A percentile compares a stretch with the other conserved stretches of the same genome.
phyloP scores from a whole-genome alignment of 306 rosid genomes.

The Pterocarpus macrocarpus region DNA sequence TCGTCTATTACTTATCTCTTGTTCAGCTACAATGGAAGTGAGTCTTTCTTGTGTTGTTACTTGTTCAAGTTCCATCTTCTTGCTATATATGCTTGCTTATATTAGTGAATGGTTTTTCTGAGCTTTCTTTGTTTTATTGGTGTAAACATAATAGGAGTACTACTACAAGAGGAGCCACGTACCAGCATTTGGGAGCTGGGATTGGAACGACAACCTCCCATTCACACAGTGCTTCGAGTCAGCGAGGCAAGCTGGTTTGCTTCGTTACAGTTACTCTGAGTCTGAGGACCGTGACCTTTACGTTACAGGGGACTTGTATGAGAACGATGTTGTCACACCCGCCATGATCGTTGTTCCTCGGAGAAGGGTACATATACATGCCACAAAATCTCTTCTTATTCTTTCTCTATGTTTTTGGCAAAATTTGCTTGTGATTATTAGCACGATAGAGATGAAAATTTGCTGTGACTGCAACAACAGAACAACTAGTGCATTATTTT shows the following conservation, averaged over 20 bases:
- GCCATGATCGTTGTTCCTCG: constrained; percentile 94
- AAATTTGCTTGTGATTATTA: not conserved
- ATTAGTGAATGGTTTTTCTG: not conserved
- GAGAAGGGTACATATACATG: constrained; percentile 57
- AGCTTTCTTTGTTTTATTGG: not conserved
- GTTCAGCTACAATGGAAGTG: constrained; percentile 53
- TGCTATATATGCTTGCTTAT: not conserved
- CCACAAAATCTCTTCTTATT: not conserved
- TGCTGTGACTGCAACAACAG: not conserved
- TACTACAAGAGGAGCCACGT: constrained; percentile 66
- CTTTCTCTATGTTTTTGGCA: not conserved
- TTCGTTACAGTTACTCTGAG: constrained; percentile 63
- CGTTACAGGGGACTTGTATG: constrained; percentile 74
- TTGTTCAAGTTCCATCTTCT: constrained; percentile 2
- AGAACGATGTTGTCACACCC: constrained; percentile 79
- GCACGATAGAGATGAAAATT: not conserved
- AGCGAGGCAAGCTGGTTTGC: constrained; percentile 66
- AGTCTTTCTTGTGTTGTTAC: constrained; percentile 9
- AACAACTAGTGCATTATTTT: not conserved
- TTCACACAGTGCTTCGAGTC: constrained; percentile 93
- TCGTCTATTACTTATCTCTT: not conserved
- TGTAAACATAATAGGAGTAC: constrained; percentile 59
- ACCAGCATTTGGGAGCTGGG: constrained; percentile 96
- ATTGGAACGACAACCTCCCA: constrained; percentile 84
- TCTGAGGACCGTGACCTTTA: constrained; percentile 74